A percentile compares a stretch with the other conserved stretches of the same genome.
phyloP scores from a whole-genome alignment of 108 stramenopile genomes.

The Skeletonema grethae region DNA sequence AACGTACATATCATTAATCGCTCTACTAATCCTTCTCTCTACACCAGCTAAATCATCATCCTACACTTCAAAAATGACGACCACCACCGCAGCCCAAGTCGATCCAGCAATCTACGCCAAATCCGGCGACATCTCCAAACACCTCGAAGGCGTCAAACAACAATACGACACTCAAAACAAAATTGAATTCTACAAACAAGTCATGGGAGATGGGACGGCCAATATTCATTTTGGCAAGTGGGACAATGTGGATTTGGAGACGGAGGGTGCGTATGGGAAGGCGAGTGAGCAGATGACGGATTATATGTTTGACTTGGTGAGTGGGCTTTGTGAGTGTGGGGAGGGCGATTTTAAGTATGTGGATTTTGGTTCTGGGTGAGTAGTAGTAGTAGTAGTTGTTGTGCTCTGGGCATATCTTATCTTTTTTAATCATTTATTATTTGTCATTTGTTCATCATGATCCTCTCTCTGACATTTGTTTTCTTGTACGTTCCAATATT shows the following conservation, averaged over 20 bases:
- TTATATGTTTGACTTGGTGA: constrained; percentile 24
- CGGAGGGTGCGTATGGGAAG: constrained; percentile 27
- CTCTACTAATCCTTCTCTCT: not conserved
- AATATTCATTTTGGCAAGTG: constrained; percentile 34
- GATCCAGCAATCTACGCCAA: constrained; percentile 31
- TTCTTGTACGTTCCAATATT: too few relatives aligned
- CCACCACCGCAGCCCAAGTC: constrained; percentile 19
- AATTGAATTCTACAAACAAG: constrained; percentile 27
- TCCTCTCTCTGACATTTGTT: too few relatives aligned
- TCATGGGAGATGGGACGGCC: constrained; percentile 31
- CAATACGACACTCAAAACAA: constrained; percentile 24
- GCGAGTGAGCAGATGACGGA: constrained; percentile 29
- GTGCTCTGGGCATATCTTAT: too few relatives aligned
- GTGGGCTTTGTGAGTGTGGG: not conserved
- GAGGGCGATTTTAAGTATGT: constrained; percentile 7
- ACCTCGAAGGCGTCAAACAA: constrained; percentile 34
- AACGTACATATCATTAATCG: too few relatives aligned
- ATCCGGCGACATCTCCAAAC: constrained; percentile 34
- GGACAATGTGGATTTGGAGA: constrained; percentile 18
- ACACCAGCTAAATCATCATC: not conserved
- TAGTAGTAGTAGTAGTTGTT: not conserved
- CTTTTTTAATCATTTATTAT: too few relatives aligned
- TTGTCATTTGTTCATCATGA: too few relatives aligned
- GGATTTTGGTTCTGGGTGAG: constrained; percentile 13
- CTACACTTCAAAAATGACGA: not conserved